Evolutionary conservation across 176 grass and related monocot genomes (phyloP).

Genomic region (Oryza glaberrima): DNA sequence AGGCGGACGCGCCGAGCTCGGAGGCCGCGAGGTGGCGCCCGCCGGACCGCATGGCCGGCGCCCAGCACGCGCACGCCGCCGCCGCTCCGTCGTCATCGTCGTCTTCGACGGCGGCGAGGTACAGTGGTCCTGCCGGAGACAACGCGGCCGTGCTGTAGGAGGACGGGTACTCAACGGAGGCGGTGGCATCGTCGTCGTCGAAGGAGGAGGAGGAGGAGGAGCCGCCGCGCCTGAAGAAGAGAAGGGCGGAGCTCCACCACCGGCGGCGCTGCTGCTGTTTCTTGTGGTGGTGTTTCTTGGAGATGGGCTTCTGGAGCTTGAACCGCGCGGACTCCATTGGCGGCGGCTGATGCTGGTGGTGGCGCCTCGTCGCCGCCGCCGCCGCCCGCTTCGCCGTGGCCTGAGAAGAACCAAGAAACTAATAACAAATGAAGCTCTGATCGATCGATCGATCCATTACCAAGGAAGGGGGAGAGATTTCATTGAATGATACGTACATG

Average conservation of each 20-base stretch:
- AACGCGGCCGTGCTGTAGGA: neutral
- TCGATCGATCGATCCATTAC: neutral
- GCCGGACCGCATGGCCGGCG: conserved; percentile 38
- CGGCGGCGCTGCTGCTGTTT: conserved; percentile 28
- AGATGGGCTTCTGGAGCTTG: conserved; percentile 60
- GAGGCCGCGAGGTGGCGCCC: conserved; percentile 32
- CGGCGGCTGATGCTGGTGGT: neutral
- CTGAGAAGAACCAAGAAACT: neutral
- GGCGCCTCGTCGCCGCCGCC: conserved; percentile 3
- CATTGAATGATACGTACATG: neutral
- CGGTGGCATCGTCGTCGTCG: neutral
- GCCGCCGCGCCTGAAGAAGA: conserved; percentile 49
- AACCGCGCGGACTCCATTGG: conserved; percentile 45
- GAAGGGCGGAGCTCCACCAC: conserved; percentile 64
- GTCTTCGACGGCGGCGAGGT: conserved; percentile 32
- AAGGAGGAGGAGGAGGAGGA: neutral
- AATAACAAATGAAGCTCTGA: neutral
- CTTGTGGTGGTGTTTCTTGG: conserved; percentile 37
- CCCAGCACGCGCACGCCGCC: conserved; percentile 38
- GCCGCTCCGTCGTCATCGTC: neutral
- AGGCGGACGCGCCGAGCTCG: conserved; percentile 43
- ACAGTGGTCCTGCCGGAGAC: conserved; percentile 3
- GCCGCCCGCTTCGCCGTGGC: conserved; percentile 25
- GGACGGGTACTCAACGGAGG: neutral
- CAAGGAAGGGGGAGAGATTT: neutral